Percentiles rank a stretch among this genome's conserved stretches.
Conservation (phyloP, 441 rosid genomes). For the Gossypium schwendimanii region DNA sequence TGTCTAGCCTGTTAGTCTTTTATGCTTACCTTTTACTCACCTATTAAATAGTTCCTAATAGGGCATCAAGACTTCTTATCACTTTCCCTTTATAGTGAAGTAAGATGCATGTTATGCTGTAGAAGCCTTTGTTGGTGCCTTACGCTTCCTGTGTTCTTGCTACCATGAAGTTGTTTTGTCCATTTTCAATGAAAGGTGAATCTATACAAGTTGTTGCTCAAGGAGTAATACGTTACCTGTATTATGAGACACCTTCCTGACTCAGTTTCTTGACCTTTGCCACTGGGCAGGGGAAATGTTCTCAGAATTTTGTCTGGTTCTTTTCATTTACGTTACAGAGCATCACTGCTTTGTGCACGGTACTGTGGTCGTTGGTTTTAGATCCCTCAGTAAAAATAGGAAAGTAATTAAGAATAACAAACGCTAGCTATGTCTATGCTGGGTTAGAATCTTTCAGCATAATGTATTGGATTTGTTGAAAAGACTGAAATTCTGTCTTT, state of each 20-base stretch:
- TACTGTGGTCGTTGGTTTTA: not conserved
- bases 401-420: not conserved
- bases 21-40: not conserved
- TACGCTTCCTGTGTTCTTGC: not conserved
- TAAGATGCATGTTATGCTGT: not conserved
- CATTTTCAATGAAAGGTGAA: not conserved
- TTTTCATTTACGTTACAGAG: not conserved
- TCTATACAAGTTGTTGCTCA: not conserved
- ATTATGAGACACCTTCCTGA: not conserved
- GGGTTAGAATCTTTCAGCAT: not conserved
- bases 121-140: not conserved
- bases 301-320: not conserved
- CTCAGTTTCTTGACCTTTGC: not conserved
- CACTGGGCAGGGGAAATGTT: not conserved
- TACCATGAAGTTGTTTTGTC: not conserved
- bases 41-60: not conserved
- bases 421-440: not conserved
- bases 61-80: not conserved
- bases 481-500: too few species aligned
- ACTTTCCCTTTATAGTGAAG: not conserved
- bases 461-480: not conserved
- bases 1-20: constrained; percentile 7
- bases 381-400: not conserved
- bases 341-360: not conserved
- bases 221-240: not conserved